Evolutionary conservation across 139 green algal genomes (phyloP), one percentile per base, ranked within the genome.

Genomic region (Chlorella sp.): DNA sequence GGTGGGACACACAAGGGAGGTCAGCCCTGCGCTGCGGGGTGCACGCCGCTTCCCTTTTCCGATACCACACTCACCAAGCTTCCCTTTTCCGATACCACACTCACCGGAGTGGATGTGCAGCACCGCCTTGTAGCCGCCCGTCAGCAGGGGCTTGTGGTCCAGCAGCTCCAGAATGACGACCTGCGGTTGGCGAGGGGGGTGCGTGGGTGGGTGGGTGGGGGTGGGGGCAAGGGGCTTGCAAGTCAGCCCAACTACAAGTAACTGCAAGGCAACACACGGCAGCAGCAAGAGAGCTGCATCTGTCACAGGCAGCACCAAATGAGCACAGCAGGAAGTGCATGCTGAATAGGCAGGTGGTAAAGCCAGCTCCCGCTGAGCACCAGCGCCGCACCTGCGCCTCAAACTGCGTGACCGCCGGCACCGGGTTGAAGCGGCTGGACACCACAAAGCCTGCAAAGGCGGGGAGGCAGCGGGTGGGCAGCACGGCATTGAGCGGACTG

Each of bases 141-240:
- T 99, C 90, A 99, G 98, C 84, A 99, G 95, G 60, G 96, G 89
- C 91, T 99, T 99, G 92, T 99, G 97, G 85, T 99, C 95, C 83
- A 98, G 85, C 64, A 98, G 90, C 81, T 98, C 95, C 82, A 97
- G 60, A 9, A 97, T 77, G 75, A 85, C 79, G 40, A 92, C n/a
- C 67, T 73, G 67, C 36, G 64, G 60, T 82, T 5, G 5, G 1
- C 2, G 60, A 24, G 26, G 17, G 60, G 2, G 26, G 24, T 36
- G 60, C n/a, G 17, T 6, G 34, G 46, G 11, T 17, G 2, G 26
- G 26, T 68, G 60, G 60, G 26, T 2, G 60, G 56, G 56, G 56
- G 7, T 20, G 56, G 6, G 56, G 9, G 6, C 22, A 65, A 65
- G 56, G 56, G 56, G 56, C 6, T 65, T 20, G 9, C 30, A 24